Base-by-base conservation (phyloP, 1,139 yeast genomes). In the Insectozyma bohioensis region DNA sequence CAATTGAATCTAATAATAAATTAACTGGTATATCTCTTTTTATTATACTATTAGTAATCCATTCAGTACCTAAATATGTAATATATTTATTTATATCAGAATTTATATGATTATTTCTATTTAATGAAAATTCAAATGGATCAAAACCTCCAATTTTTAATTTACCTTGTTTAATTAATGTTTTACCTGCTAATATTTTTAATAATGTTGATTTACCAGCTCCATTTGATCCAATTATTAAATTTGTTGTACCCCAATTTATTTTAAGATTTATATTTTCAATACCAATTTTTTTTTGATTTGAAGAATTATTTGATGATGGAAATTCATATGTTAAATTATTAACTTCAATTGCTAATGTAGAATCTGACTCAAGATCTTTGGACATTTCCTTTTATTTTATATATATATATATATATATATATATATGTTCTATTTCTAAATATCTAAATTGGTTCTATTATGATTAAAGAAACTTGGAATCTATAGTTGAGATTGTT, bases 161-260 rank as follows among this genome's bases (percentile, higher is more conserved):
- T 16, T 69, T 60, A 0, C 96, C 97, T 20, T 74, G 67, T 36
- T 80, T 78, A 41, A 95, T 83, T 40, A 92, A 69, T 3, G 95
- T 87, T 51, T 90, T 92, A 6, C 98, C 98, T 1, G 97, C 95
- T 20, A 92, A 64, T 10, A 92, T 74, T 51, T 80, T 78, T 42
- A 92, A 67, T 29, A 92, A 59, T 0, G 98, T 92, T 1, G 96
- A 85, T 56, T 92, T 92, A 5, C 98, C 98, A 2, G 98, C 97
- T 14, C 98, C 98, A 51, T 92, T 92, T 18, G 97, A 95, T 0
- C 98, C 98, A 24, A 92, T 71, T 9, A 92, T 59, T 29, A 92
- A 65, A 13, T 90, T 78, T 39, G 95, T 73, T 1, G 92, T 75
- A 5, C 85, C 80, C 72, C 85, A 77, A 1, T 81, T 79, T 12